Base-by-base conservation (phyloP, 1,284 basidiomycete species). In the Golubevia pallescens region DNA sequence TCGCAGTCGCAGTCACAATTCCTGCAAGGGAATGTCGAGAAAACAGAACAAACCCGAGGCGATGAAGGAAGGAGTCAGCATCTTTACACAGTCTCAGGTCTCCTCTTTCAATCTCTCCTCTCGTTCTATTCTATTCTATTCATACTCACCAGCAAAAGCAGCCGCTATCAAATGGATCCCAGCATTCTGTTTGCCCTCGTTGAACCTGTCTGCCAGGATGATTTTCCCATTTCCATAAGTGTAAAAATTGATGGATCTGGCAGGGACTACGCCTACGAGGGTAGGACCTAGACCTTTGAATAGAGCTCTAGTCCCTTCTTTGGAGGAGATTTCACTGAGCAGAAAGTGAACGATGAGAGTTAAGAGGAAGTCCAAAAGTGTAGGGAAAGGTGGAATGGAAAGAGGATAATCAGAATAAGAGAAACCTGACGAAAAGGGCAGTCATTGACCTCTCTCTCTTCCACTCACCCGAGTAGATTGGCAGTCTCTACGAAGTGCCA, bases 161-260 rank as follows among this genome's bases (percentile, higher is more conserved):
- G 95, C 97, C 0, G 96, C 93, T 3, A 88, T 80, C 14, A 99
- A 90, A 84, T 99, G 95, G 0, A 99, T 91, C 68, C 90, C 89
- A 0, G 92, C 89, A 82, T 93, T 94, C 86, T 97, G 94, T 68
- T 90, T 86, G 1, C 95, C 93, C 23, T 67, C 78, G 81, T 95
- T 94, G 87, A 97, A 93, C 19, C 88, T 85, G 60, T 92, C 89
- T 10, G 95, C 94, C 60, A 97, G 92, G 68, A 96, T 87, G 55
- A 92, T 91, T 86, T 99, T 99, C 59, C 95, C 94, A 78, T 97
- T 99, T 20, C 96, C 97, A 78, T 99, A 99, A 14, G 93, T 93
- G 88, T 93, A 99, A 87, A 99, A 99, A 87, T 97, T 95, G 88
- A 99, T 98, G 4, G 94, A 87, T 58, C 88, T 87, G 73, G 95